Conservation (phyloP, 257 asterid species). For the Ligustrum vulgare region DNA sequence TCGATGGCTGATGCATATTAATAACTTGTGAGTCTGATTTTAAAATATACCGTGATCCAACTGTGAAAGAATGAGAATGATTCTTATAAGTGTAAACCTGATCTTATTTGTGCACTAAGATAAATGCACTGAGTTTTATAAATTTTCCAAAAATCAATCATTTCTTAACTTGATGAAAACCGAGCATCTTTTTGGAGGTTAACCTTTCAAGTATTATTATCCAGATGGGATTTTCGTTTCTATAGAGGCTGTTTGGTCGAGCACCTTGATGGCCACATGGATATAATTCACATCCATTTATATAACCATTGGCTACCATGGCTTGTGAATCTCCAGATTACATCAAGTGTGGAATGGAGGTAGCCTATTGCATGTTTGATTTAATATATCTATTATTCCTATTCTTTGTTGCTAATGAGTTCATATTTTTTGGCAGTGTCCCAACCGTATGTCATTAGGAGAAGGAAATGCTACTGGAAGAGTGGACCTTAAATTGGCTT, state of each 20-base stretch:
- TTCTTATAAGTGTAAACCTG: too few species aligned
- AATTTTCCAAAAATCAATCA: background rate
- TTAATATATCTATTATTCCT: background rate
- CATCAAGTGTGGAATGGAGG: conserved; percentile 54
- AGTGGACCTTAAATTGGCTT: conserved; percentile 57
- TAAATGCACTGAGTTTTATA: conserved; percentile 4
- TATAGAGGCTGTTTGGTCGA: too few species aligned
- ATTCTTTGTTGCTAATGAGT: conserved; percentile 1
- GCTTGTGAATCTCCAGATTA: conserved; percentile 99
- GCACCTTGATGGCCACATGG: too few species aligned
- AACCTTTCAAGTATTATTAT: conserved; percentile 20
- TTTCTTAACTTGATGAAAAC: conserved; percentile 1
- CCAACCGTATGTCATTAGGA: conserved; percentile 61
- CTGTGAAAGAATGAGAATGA: background rate
- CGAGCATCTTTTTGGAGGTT: conserved; percentile 5
- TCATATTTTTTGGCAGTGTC: conserved; percentile 54
- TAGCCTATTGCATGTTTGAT: conserved; percentile 16
- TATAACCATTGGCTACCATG: too few species aligned
- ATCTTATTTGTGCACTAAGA: background rate
- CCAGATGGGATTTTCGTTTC: conserved; percentile 94
- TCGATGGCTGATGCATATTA: background rate
- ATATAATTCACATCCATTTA: too few species aligned
- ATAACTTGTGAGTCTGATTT: background rate
- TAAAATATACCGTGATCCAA: background rate
- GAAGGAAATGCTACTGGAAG: conserved; percentile 88